Conservation (phyloP, 1,284 basidiomycete genomes). For the Amylostereum areolatum region DNA sequence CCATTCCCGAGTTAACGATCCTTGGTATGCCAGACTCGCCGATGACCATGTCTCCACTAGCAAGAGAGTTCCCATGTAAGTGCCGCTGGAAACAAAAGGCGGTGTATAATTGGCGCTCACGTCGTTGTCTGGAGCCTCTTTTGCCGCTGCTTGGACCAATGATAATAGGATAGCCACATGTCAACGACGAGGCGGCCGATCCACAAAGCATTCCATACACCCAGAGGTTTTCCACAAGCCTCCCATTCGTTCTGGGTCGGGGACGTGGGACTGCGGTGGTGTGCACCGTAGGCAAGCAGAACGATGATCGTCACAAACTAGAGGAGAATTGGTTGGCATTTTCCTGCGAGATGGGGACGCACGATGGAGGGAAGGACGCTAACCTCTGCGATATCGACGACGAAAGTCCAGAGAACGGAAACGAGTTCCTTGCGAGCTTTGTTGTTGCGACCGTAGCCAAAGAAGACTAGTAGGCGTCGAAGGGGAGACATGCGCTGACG, state of each 20-base stretch:
- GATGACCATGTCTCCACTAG: too few species aligned
- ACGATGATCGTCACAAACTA: slow-evolving; percentile 52
- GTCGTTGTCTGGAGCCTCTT: slow-evolving; percentile 17
- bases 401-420: slow-evolving; percentile 48
- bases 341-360: background rate
- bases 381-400: slow-evolving; percentile 56
- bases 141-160: slow-evolving; percentile 44
- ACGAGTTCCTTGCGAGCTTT: slow-evolving; percentile 50
- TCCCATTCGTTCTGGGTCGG: slow-evolving; percentile 49
- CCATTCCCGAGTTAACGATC: too few species aligned
- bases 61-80: too few species aligned
- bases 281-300: slow-evolving; percentile 45
- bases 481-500: background rate
- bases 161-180: slow-evolving; percentile 52
- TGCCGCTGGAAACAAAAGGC: background rate
- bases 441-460: slow-evolving; percentile 56
- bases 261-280: slow-evolving; percentile 42
- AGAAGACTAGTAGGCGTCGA: slow-evolving; percentile 33
- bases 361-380: slow-evolving; percentile 11
- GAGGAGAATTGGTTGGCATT: slow-evolving; percentile 11
- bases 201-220: slow-evolving; percentile 70
- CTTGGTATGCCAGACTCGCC: too few species aligned
- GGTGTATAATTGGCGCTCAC: slow-evolving; percentile 16
- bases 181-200: slow-evolving; percentile 50
- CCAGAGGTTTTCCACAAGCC: slow-evolving; percentile 63